Base-by-base conservation (phyloP, 495 filamentous ascomycete species). In the Staphylotrichum longicolle region DNA sequence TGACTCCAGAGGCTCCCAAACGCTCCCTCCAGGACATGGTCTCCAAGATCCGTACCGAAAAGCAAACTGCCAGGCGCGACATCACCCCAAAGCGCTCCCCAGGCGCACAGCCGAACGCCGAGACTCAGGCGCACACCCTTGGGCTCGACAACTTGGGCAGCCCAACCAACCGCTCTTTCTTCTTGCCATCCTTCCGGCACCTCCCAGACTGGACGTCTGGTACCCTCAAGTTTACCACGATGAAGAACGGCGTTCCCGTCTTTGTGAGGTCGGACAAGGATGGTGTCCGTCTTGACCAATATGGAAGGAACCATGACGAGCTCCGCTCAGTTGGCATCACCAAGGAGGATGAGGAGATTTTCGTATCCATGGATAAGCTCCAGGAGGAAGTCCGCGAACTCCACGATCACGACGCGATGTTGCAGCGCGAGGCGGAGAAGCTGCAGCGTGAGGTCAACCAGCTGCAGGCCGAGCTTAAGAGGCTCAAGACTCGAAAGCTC, bases 281-380 rank as follows among this genome's bases (percentile, higher is more conserved):
- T 30, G 66, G 63, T 41, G 68, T 67, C 33, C 64, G 56, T 9
- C 58, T 71, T 5, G 59, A 57, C 32, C 66, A 65, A 44, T 68
- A 63, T 20, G 63, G 65, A 1, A 66, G 72, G 30, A 61, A 72
- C 30, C 77, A 80, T 53, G 74, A 65, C 8, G 68, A 74, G 14
- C 58, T 81, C 10, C 75, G 77, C 57, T 70, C 56, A 0, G 65
- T 78, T 32, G 63, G 68, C 34, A 72, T 80, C 33, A 71, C 73
- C 44, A 69, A 77, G 53, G 79, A 80, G 54, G 79, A 82, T 60
- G 74, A 76, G 67, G 70, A 78, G 51, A 80, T 82, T 37, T 80
- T 82, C 55, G 78, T 80, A 33, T 79, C 78, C 10, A 67, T 80
- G 70, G 79, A 82, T 79, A 82, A 80, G 77, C 79, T 82, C 77